Evolutionary conservation across 2,329 filamentous ascomycete genomes (phyloP).

Genomic region (Paecilomyces sp.): DNA sequence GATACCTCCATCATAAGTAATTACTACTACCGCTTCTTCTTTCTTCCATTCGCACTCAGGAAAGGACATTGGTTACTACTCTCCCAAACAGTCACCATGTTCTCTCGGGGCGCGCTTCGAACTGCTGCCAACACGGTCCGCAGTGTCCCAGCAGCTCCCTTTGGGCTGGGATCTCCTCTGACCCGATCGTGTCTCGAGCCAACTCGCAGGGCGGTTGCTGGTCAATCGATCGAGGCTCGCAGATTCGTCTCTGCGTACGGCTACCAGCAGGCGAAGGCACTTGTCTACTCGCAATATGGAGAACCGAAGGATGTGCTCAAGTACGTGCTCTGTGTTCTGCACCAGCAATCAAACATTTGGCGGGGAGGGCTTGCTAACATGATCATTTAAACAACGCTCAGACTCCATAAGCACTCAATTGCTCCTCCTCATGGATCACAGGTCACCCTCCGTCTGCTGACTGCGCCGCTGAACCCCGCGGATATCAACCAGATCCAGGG

Average conservation of each 20-base stretch:
- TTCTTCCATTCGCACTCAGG: not conserved
- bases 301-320: constrained; percentile 42
- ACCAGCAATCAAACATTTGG: not conserved
- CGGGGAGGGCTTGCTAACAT: not conserved
- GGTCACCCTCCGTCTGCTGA: constrained; percentile 78
- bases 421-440: constrained; percentile 49
- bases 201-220: constrained; percentile 6
- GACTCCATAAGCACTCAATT: constrained; percentile 44
- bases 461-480: constrained; percentile 89
- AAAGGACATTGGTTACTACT: not conserved
- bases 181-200: constrained; percentile 6
- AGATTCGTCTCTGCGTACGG: constrained; percentile 41
- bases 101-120: constrained; percentile 18
- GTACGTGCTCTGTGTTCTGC: constrained; percentile 15
- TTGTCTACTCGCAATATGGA: constrained; percentile 42
- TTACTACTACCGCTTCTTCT: too few species aligned
- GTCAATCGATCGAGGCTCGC: constrained; percentile 14
- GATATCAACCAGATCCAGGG: constrained; percentile 98
- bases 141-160: constrained; percentile 5
- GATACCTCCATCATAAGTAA: not conserved
- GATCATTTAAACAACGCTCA: constrained; percentile 4
- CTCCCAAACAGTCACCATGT: constrained; percentile 12
- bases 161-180: constrained; percentile 9
- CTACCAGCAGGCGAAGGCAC: constrained; percentile 43
- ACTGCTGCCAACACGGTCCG: constrained; percentile 11